These are phyloP conservation scores for Cryphonectria nitschkei DNA, from an alignment of 2,329 filamentous ascomycete genomes.

Conservation along the genomic window DNA sequence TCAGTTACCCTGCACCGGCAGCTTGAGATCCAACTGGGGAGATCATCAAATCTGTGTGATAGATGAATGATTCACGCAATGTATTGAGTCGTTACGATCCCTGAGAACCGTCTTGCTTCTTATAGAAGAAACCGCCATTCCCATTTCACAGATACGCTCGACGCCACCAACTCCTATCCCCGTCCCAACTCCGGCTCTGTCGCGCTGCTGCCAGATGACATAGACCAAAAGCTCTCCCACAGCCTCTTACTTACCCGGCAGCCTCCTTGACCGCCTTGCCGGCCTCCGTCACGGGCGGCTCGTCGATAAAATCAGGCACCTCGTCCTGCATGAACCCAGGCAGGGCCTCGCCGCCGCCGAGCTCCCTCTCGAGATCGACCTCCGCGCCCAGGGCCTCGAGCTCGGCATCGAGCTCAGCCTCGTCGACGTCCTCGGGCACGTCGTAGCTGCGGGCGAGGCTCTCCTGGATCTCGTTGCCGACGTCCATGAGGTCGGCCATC, in stretches of 20 bases:
- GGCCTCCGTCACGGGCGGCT: conserved; percentile 69
- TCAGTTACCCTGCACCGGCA: not conserved
- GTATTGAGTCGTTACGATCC: not conserved
- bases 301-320: conserved; percentile 89
- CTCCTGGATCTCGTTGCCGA: conserved; percentile 98
- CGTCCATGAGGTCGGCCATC: conserved; percentile 97
- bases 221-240: not conserved
- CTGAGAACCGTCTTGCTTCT: not conserved
- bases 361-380: conserved; percentile 79
- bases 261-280: conserved; percentile 79
- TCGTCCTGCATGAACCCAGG: conserved; percentile 92
- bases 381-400: conserved; percentile 93
- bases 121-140: not conserved
- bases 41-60: not conserved
- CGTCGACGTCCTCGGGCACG: conserved; percentile 94
- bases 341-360: conserved; percentile 61
- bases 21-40: not conserved
- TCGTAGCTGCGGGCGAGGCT: conserved; percentile 90
- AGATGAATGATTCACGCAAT: not conserved
- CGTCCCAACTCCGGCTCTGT: conserved; percentile 4
- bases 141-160: not conserved
- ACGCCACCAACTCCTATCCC: not conserved
- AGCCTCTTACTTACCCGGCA: conserved; percentile 51
- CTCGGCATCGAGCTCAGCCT: conserved; percentile 94
- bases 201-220: not conserved